These are phyloP conservation scores for Verticillium longisporum DNA, from an alignment of 2,329 filamentous ascomycete genomes.

Conservation along the genomic window DNA sequence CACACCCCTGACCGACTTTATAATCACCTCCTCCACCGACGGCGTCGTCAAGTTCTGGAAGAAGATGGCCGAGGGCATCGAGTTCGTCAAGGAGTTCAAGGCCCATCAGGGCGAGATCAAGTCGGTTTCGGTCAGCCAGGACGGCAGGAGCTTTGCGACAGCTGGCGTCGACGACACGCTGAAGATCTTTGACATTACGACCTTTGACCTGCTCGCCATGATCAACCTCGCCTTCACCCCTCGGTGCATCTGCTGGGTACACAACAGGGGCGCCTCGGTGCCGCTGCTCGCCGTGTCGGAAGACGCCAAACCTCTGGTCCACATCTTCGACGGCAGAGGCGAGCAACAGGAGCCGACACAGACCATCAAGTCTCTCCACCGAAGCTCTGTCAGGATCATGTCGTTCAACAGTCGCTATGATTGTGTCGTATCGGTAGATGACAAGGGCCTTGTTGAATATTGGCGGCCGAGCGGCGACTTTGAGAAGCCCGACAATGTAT, in stretches of 20 bases:
- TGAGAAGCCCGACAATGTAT: constrained; percentile 88
- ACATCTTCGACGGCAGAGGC: constrained; percentile 84
- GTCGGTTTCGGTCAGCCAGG: constrained; percentile 76
- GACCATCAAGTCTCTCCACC: constrained; percentile 72
- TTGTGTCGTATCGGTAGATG: constrained; percentile 85
- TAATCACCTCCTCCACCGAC: constrained; percentile 89
- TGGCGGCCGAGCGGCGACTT: constrained; percentile 78
- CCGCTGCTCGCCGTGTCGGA: constrained; percentile 81
- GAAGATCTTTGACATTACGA: constrained; percentile 77
- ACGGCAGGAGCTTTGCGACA: constrained; percentile 90
- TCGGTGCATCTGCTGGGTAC: constrained; percentile 84
- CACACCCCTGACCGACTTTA: constrained; percentile 86
- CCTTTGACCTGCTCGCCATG: constrained; percentile 82
- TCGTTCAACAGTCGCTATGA: constrained; percentile 83
- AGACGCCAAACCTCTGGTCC: constrained; percentile 63
- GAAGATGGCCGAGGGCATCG: constrained; percentile 81
- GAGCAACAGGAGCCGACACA: constrained; percentile 72
- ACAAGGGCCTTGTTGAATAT: constrained; percentile 92
- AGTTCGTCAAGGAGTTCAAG: constrained; percentile 97
- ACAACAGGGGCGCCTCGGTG: constrained; percentile 78
- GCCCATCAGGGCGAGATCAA: constrained; percentile 82
- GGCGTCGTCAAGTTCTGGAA: constrained; percentile 99
- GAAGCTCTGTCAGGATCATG: constrained; percentile 75
- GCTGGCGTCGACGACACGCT: constrained; percentile 71
- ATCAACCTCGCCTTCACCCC: constrained; percentile 70